A percentile compares a stretch with the other conserved stretches of the same genome.
Conservation (phyloP, 2,329 filamentous ascomycete species). For the Penicillium sp. region DNA sequence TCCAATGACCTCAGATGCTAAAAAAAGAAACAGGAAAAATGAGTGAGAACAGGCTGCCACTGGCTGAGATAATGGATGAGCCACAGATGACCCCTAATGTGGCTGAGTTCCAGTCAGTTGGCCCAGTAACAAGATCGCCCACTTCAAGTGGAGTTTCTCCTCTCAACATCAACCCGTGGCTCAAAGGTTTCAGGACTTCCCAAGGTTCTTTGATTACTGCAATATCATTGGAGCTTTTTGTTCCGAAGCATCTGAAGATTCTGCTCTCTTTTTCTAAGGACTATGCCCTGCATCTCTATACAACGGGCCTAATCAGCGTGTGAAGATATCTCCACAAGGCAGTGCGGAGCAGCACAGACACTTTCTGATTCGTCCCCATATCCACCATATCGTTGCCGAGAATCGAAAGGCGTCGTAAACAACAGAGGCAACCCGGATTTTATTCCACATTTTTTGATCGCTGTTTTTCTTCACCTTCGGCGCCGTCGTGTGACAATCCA, state of each 20-base stretch:
- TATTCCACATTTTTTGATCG: slow-evolving; percentile 7
- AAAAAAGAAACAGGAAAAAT: slow-evolving; percentile 4
- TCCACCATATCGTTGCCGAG: slow-evolving; percentile 17
- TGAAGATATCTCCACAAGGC: slow-evolving; percentile 6
- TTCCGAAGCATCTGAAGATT: background rate
- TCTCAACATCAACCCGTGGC: slow-evolving; percentile 3
- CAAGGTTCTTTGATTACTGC: background rate
- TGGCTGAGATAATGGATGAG: background rate
- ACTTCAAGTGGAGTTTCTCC: background rate
- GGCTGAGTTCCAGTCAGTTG: slow-evolving; percentile 8
- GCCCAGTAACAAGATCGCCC: slow-evolving; percentile 8
- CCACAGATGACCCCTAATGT: slow-evolving; percentile 5
- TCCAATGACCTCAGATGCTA: slow-evolving; percentile 3
- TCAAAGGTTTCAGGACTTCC: slow-evolving; percentile 4
- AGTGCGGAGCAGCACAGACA: slow-evolving; percentile 19
- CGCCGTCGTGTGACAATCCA: slow-evolving; percentile 12
- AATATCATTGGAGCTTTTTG: slow-evolving; percentile 5
- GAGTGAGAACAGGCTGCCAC: background rate
- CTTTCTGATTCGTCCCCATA: slow-evolving; percentile 20
- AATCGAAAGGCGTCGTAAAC: slow-evolving; percentile 27
- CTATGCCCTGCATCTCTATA: background rate
- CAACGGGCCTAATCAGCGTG: slow-evolving; percentile 1
- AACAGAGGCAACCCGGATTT: slow-evolving; percentile 14
- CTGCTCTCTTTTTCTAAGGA: no score
- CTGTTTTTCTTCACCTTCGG: slow-evolving; percentile 3